phyloP scores from a whole-genome alignment of 2,329 filamentous ascomycete species.

The Colletotrichum sojae region DNA sequence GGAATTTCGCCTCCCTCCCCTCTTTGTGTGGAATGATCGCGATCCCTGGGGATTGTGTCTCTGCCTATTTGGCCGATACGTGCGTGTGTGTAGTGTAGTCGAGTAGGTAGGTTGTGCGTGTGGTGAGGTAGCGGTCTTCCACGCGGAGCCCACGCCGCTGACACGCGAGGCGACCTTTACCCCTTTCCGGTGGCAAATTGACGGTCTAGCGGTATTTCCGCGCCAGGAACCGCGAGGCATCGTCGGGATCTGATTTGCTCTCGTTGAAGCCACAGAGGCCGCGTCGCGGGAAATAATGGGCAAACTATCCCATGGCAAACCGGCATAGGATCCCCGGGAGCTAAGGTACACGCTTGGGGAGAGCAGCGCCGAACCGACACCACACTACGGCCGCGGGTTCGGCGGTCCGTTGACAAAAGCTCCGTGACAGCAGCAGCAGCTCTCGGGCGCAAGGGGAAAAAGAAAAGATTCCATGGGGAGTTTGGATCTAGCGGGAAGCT shows the following conservation, averaged over 20 bases:
- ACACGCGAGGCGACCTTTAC: slow-evolving; percentile 17
- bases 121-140: not conserved
- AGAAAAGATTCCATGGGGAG: no score
- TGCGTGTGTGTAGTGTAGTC: not conserved
- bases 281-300: no score
- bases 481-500: no score
- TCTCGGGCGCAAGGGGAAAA: no score
- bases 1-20: not conserved
- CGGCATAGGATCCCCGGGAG: not conserved
- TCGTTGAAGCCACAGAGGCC: not conserved
- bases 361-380: no score
- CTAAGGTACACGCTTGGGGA: no score
- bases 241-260: not conserved
- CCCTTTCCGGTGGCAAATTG: slow-evolving; percentile 24
- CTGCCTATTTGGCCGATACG: not conserved
- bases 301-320: not conserved
- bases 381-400: no score
- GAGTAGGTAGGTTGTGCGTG: not conserved
- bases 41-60: not conserved
- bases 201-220: no score
- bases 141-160: slow-evolving; percentile 5
- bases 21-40: not conserved
- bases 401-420: no score
- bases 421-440: no score
- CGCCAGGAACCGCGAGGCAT: not conserved